A percentile compares a stretch with the other conserved stretches of the same genome.
These are phyloP conservation scores for Penicillium sp. DNA, from an alignment of 2,329 filamentous ascomycete species.

Conservation along the genomic window DNA sequence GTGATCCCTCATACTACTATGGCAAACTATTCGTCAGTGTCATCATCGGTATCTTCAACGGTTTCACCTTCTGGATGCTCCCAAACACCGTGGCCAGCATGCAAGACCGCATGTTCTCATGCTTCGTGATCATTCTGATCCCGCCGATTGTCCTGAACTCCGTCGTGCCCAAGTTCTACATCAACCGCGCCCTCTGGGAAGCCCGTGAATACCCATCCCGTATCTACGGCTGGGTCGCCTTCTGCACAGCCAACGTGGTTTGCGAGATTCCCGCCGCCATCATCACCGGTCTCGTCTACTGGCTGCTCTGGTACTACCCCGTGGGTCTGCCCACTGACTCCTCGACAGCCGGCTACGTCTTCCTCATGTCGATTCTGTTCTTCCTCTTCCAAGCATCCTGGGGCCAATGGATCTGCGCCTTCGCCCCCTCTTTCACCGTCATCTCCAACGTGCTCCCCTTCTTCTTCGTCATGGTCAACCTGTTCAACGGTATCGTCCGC, in stretches of 20 bases:
- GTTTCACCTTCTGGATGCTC: slow-evolving; percentile 71
- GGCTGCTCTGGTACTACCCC: slow-evolving; percentile 71
- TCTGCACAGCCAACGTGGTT: slow-evolving; percentile 67
- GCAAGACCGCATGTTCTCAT: slow-evolving; percentile 73
- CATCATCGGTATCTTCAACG: slow-evolving; percentile 71
- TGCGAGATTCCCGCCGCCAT: slow-evolving; percentile 69
- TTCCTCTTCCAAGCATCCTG: slow-evolving; percentile 69
- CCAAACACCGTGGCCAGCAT: slow-evolving; percentile 63
- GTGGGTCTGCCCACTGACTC: slow-evolving; percentile 64
- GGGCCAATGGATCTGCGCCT: slow-evolving; percentile 82
- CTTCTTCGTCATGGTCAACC: slow-evolving; percentile 71
- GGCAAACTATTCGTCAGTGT: slow-evolving; percentile 69
- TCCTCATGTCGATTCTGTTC: slow-evolving; percentile 73
- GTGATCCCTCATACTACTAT: slow-evolving; percentile 71
- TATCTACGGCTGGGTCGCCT: slow-evolving; percentile 74
- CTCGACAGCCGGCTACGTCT: slow-evolving; percentile 66
- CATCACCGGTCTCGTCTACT: slow-evolving; percentile 63
- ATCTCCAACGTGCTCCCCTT: slow-evolving; percentile 72
- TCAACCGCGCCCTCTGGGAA: slow-evolving; percentile 68
- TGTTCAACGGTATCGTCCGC: slow-evolving; percentile 74
- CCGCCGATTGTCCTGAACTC: slow-evolving; percentile 68
- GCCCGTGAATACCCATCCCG: slow-evolving; percentile 67
- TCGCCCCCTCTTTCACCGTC: slow-evolving; percentile 72
- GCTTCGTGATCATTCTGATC: slow-evolving; percentile 61
- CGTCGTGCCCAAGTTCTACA: slow-evolving; percentile 72